Conservation (phyloP, 371 early-diverging fungal species). For the Zychaea mexicana region DNA sequence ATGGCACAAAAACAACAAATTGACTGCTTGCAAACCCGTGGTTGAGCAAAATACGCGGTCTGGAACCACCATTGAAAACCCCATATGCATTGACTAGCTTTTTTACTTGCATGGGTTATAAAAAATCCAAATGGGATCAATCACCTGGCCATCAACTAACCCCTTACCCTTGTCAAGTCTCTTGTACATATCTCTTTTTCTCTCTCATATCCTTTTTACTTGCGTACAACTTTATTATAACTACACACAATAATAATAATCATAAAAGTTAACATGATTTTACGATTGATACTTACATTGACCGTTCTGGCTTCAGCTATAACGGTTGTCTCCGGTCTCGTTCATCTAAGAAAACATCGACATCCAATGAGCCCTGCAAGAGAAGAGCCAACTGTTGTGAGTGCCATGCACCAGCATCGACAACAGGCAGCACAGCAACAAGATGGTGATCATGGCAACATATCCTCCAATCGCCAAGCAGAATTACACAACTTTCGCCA, state of each 20-base stretch:
- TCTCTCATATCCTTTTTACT: not conserved
- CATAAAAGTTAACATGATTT: not conserved
- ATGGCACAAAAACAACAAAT: not conserved
- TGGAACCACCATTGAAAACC: not conserved
- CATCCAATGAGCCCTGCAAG: conserved; percentile 2
- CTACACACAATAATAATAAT: not conserved
- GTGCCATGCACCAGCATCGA: conserved; percentile 8
- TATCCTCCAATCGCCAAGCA: not conserved
- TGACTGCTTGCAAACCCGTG: too few relatives aligned
- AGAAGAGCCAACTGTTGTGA: not conserved
- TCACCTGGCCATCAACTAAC: too few relatives aligned
- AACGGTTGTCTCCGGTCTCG: not conserved
- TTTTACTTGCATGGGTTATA: not conserved
- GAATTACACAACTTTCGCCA: not conserved
- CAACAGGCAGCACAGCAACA: not conserved
- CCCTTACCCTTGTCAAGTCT: not conserved
- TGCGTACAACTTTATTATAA: too few relatives aligned
- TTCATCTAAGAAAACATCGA: conserved; percentile 7
- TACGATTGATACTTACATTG: not conserved
- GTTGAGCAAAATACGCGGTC: not conserved
- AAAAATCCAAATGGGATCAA: too few relatives aligned
- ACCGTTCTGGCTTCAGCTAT: not conserved
- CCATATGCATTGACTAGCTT: not conserved
- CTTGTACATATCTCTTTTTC: not conserved
- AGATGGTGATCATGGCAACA: too few relatives aligned